phyloP scores from a whole-genome alignment of 2,329 filamentous ascomycete species.

The Ophiostoma piceae region DNA sequence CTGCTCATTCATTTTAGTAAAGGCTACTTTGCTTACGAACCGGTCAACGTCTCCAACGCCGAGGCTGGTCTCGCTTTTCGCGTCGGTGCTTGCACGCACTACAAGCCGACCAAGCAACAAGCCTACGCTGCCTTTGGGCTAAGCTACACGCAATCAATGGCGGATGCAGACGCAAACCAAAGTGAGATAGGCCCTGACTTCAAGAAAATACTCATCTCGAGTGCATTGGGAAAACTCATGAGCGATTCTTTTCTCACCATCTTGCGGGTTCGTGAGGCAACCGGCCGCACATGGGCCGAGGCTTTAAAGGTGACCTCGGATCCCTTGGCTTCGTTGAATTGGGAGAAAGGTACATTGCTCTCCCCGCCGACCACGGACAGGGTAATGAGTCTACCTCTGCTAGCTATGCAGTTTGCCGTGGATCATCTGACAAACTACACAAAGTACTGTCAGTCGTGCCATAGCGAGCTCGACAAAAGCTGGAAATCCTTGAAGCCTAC shows the following conservation, averaged over 20 bases:
- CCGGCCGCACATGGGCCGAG: conserved; percentile 59
- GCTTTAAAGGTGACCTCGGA: conserved; percentile 36
- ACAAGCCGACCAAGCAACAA: conserved; percentile 59
- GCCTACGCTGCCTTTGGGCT: conserved; percentile 35
- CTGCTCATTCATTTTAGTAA: conserved; percentile 61
- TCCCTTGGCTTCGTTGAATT: background rate
- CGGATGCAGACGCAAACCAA: conserved; percentile 4
- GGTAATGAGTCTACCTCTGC: conserved; percentile 45
- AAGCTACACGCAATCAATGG: background rate
- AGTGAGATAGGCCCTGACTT: conserved; percentile 33
- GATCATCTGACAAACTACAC: conserved; percentile 75
- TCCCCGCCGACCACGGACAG: background rate
- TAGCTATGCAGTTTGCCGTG: conserved; percentile 69
- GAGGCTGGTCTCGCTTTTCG: conserved; percentile 48
- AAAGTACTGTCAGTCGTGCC: conserved; percentile 82
- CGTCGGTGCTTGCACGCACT: conserved; percentile 63
- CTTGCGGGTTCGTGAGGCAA: conserved; percentile 51
- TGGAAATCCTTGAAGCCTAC: conserved; percentile 71
- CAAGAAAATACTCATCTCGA: conserved; percentile 63
- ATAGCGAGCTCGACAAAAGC: conserved; percentile 58
- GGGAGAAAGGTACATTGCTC: background rate
- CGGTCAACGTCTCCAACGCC: conserved; percentile 38
- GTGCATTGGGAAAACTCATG: conserved; percentile 63
- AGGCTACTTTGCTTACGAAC: conserved; percentile 56
- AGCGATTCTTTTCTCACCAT: conserved; percentile 59